phyloP scores from a whole-genome alignment of 1,139 yeast genomes.

The Pichia cactophila region DNA sequence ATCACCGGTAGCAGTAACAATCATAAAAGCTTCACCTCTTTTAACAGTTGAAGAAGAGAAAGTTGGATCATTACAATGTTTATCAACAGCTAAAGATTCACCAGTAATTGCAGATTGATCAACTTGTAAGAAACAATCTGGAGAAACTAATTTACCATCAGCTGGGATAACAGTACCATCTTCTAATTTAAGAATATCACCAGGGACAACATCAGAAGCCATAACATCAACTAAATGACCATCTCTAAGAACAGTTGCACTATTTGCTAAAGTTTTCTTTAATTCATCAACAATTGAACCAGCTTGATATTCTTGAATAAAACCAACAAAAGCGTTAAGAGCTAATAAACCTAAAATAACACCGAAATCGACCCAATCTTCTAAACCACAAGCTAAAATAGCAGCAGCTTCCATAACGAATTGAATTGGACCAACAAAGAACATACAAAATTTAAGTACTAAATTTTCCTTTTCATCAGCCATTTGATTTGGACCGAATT shows the following conservation, averaged over 20 bases:
- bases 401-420: slow-evolving; percentile 99
- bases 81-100: slow-evolving; percentile 95
- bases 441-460: slow-evolving; percentile 78
- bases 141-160: slow-evolving; percentile 89
- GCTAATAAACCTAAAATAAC: slow-evolving; percentile 84
- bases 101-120: slow-evolving; percentile 99
- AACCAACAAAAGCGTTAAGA: slow-evolving; percentile 92
- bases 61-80: slow-evolving; percentile 78
- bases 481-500: slow-evolving; percentile 91
- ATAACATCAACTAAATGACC: slow-evolving; percentile 68
- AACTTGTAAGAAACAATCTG: slow-evolving; percentile 82
- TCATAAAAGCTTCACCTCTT: slow-evolving; percentile 95
- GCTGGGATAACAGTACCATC: slow-evolving; percentile 95
- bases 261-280: slow-evolving; percentile 86
- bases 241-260: slow-evolving; percentile 81
- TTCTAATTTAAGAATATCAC: slow-evolving; percentile 87
- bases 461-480: slow-evolving; percentile 86
- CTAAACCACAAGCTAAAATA: slow-evolving; percentile 93
- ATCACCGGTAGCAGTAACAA: slow-evolving; percentile 96
- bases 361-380: slow-evolving; percentile 99
- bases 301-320: slow-evolving; percentile 94
- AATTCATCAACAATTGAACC: slow-evolving; percentile 94
- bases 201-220: slow-evolving; percentile 84
- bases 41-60: slow-evolving; percentile 94
- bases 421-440: slow-evolving; percentile 97